Conservation (phyloP, 179 eudicot species). For the Nepenthes alata region DNA sequence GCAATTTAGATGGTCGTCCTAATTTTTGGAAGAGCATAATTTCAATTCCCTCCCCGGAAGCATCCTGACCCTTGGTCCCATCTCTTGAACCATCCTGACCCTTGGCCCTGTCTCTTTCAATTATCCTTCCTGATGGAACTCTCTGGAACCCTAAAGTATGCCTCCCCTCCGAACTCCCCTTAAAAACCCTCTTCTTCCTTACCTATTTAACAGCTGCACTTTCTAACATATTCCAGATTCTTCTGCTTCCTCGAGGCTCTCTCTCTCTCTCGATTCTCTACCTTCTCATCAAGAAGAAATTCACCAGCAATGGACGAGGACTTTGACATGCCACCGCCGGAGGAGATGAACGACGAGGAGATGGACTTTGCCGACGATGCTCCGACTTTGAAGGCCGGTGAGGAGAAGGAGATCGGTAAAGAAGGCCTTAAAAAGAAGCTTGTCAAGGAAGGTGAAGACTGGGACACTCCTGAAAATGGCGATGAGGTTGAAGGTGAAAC, state of each 20-base stretch:
- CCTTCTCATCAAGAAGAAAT: background rate
- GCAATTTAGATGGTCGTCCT: background rate
- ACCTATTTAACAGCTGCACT: slow-evolving; percentile 6
- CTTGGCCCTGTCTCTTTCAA: slow-evolving; percentile 2
- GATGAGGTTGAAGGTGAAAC: slow-evolving; percentile 70
- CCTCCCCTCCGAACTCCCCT: background rate
- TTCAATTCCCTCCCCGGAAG: slow-evolving; percentile 15
- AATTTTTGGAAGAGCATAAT: background rate
- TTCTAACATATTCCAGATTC: background rate
- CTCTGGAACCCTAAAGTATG: slow-evolving; percentile 34
- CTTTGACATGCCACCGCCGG: slow-evolving; percentile 51
- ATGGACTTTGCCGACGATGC: slow-evolving; percentile 31
- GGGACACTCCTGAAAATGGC: slow-evolving; percentile 71
- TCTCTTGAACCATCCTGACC: background rate
- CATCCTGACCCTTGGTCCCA: slow-evolving; percentile 21
- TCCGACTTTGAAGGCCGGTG: slow-evolving; percentile 58
- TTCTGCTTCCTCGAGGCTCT: background rate
- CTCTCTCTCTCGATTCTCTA: background rate
- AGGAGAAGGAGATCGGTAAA: slow-evolving; percentile 63
- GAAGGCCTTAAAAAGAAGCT: slow-evolving; percentile 82
- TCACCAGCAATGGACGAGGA: slow-evolving; percentile 39
- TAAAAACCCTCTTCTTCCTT: background rate
- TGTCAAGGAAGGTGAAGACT: slow-evolving; percentile 66
- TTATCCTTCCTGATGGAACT: slow-evolving; percentile 21
- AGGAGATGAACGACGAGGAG: slow-evolving; percentile 39